phyloP scores from a whole-genome alignment of 345 rosid species.

The Anacardium occidentale region DNA sequence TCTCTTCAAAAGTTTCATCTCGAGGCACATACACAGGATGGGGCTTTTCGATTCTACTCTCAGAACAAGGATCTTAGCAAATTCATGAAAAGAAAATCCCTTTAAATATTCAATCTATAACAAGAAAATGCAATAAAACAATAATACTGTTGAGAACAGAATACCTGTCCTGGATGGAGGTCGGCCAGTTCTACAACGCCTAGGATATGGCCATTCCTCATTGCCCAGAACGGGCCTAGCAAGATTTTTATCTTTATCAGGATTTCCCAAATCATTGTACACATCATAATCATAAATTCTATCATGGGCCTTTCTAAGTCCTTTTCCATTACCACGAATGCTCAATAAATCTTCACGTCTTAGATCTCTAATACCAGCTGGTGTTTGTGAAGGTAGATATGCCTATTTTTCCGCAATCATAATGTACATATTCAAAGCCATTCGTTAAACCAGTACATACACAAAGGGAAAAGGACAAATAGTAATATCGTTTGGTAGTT shows the following conservation, averaged over 20 bases:
- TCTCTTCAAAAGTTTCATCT: conserved; percentile 93
- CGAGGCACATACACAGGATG: conserved; percentile 87
- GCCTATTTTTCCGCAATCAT: conserved; percentile 41
- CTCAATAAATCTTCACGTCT: conserved; percentile 63
- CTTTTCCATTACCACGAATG: conserved; percentile 73
- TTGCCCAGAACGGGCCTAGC: conserved; percentile 65
- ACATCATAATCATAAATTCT: conserved; percentile 78
- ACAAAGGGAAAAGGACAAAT: neutral
- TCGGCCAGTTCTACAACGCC: conserved; percentile 90
- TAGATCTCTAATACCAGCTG: conserved; percentile 67
- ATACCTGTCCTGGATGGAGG: conserved; percentile 63
- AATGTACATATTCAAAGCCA: neutral
- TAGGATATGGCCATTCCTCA: conserved; percentile 78
- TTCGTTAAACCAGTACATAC: neutral
- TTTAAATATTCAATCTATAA: neutral
- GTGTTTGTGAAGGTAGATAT: conserved; percentile 69
- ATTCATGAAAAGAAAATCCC: neutral
- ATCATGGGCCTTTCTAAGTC: conserved; percentile 66
- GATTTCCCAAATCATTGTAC: conserved; percentile 87
- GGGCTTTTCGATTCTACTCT: conserved; percentile 80
- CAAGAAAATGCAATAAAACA: neutral
- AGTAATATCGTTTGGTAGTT: neutral
- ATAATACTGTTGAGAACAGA: conserved; percentile 1
- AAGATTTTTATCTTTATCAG: conserved; percentile 65
- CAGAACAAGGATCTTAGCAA: conserved; percentile 53